A percentile compares a stretch with the other conserved stretches of the same genome.
Evolutionary conservation across 1,284 basidiomycete genomes (phyloP).

Genomic region (Pterula multifida): DNA sequence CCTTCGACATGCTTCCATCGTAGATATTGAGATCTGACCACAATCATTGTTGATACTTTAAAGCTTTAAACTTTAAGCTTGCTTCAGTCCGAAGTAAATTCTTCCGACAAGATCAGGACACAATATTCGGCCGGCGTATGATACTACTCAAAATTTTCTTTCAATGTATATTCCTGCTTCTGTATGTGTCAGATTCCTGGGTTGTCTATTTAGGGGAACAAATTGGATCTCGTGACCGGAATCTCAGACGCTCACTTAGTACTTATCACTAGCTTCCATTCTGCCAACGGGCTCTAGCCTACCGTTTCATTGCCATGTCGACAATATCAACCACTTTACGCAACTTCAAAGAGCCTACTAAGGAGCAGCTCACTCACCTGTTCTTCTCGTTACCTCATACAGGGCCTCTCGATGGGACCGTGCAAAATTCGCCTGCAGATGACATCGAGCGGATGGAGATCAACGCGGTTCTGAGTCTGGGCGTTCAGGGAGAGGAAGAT

Average conservation of each 20-base stretch:
- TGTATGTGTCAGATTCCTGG: too few species aligned
- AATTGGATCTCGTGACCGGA: too few species aligned
- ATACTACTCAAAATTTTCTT: too few species aligned
- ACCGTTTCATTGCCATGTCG: slow-evolving; percentile 32
- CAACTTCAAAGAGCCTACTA: slow-evolving; percentile 83
- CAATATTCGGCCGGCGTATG: too few species aligned
- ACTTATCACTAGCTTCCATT: not conserved
- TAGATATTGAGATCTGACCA: too few species aligned
- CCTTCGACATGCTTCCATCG: too few species aligned
- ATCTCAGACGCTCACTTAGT: not conserved
- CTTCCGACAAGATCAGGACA: too few species aligned
- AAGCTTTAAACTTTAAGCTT: too few species aligned
- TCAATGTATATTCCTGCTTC: too few species aligned
- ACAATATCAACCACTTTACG: slow-evolving; percentile 78
- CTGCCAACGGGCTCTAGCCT: not conserved
- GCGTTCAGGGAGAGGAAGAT: slow-evolving; percentile 71
- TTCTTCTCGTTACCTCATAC: slow-evolving; percentile 72
- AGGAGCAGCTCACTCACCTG: slow-evolving; percentile 69
- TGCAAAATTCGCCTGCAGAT: slow-evolving; percentile 17
- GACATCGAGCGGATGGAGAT: slow-evolving; percentile 77
- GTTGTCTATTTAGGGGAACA: too few species aligned
- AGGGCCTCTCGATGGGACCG: slow-evolving; percentile 15
- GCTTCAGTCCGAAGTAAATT: too few species aligned
- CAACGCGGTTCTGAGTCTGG: slow-evolving; percentile 80
- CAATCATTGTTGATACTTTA: too few species aligned